Percentiles rank a stretch among this genome's conserved stretches.
Conservation (phyloP, 805 yeast species). For the Wickerhamomyces xylosicus region DNA sequence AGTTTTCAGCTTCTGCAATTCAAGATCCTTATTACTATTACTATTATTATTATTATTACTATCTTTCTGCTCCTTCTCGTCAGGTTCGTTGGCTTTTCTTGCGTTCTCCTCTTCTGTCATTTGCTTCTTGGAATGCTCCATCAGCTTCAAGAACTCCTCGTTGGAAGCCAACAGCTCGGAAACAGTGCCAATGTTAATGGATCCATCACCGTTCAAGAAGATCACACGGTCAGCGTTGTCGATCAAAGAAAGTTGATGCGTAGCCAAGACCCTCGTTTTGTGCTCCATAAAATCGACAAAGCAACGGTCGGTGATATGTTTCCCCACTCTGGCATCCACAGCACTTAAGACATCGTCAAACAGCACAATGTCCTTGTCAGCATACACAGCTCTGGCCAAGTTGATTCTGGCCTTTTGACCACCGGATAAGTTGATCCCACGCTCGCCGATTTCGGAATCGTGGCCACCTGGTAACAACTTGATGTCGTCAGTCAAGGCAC, state of each 20-base stretch:
- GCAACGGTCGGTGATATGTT: slow-evolving; percentile 54
- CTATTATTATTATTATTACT: slow-evolving; percentile 12
- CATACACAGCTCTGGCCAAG: slow-evolving; percentile 63
- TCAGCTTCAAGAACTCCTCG: slow-evolving; percentile 34
- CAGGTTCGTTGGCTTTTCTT: slow-evolving; percentile 19
- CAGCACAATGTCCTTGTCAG: slow-evolving; percentile 48
- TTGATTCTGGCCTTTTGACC: slow-evolving; percentile 72
- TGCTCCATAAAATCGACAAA: slow-evolving; percentile 38
- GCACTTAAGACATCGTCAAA: slow-evolving; percentile 70
- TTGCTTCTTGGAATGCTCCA: slow-evolving; percentile 29
- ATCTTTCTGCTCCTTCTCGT: slow-evolving; percentile 4
- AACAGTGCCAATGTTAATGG: slow-evolving; percentile 44
- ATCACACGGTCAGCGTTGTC: slow-evolving; percentile 53
- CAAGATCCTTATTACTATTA: slow-evolving; percentile 11
- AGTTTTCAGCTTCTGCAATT: slow-evolving; percentile 1
- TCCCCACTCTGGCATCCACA: slow-evolving; percentile 71
- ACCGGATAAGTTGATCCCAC: slow-evolving; percentile 69
- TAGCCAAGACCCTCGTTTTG: slow-evolving; percentile 60
- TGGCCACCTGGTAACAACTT: slow-evolving; percentile 58
- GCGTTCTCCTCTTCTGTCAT: slow-evolving; percentile 18
- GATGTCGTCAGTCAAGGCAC: slow-evolving; percentile 50
- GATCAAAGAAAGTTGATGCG: slow-evolving; percentile 64
- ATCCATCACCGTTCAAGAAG: slow-evolving; percentile 53
- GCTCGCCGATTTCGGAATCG: slow-evolving; percentile 61
- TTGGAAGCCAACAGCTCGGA: slow-evolving; percentile 34